Percentiles rank a stretch among this genome's conserved stretches.
These are phyloP conservation scores for Kodamaea sagamina DNA, from an alignment of 805 yeast genomes.

Conservation along the genomic window DNA sequence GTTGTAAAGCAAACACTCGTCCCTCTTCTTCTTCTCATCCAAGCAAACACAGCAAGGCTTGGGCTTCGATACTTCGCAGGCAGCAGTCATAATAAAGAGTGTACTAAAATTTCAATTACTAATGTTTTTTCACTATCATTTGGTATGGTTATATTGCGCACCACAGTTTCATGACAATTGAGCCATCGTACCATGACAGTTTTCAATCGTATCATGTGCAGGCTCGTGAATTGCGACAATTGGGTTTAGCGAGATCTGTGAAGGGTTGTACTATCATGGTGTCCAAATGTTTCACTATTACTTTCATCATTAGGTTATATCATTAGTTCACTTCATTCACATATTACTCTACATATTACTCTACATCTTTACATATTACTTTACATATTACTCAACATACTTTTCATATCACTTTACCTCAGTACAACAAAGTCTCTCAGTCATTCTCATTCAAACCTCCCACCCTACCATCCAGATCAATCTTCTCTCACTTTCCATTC, in stretches of 20 bases:
- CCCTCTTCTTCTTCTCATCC: slow-evolving; percentile 78
- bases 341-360: neutral
- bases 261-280: too few species aligned
- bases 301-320: too few species aligned
- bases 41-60: slow-evolving; percentile 97
- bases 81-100: slow-evolving; percentile 4
- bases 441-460: neutral
- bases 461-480: neutral
- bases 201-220: too few species aligned
- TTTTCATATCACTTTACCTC: too few species aligned
- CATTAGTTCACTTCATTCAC: too few species aligned
- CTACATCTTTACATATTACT: neutral
- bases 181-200: neutral
- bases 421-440: neutral
- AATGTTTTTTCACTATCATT: neutral
- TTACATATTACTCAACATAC: neutral
- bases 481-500: neutral
- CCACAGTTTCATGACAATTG: neutral
- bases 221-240: too few species aligned
- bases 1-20: slow-evolving; percentile 79
- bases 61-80: slow-evolving; percentile 52
- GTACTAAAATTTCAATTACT: slow-evolving; percentile 5
- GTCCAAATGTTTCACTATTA: too few species aligned
- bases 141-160: neutral
- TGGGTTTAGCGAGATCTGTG: too few species aligned